Percentiles rank a stretch among this genome's conserved stretches.
Evolutionary conservation across 1,139 yeast genomes (phyloP).

Genomic region (Yamadazyma trypodendri): DNA sequence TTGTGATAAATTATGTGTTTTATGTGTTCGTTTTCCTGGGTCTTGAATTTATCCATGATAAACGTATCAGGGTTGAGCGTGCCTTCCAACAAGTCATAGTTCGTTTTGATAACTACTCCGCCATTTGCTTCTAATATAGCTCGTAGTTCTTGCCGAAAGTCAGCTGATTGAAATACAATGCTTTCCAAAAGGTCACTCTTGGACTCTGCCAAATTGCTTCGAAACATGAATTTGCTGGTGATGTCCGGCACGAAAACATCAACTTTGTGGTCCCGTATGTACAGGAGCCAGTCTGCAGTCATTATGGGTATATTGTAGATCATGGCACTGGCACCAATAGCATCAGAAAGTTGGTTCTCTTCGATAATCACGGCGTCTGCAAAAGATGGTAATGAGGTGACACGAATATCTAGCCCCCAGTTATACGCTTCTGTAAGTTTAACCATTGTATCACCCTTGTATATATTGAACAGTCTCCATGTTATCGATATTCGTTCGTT

Average conservation of each 20-base stretch:
- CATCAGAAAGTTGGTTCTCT: conserved; percentile 1
- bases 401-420: conserved; percentile 24
- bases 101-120: conserved; percentile 4
- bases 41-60: conserved; percentile 6
- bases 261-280: neutral
- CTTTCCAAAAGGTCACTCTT: conserved; percentile 4
- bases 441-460: conserved; percentile 2
- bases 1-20: conserved; percentile 6
- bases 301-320: conserved; percentile 7
- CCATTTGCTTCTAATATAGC: conserved; percentile 5
- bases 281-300: conserved; percentile 10
- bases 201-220: conserved; percentile 5
- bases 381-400: conserved; percentile 17
- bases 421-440: conserved; percentile 12
- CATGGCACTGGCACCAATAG: conserved; percentile 9
- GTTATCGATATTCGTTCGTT: conserved; percentile 18
- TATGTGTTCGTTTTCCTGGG: neutral
- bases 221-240: conserved; percentile 7
- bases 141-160: conserved; percentile 6
- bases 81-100: conserved; percentile 8
- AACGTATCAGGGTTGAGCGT: conserved; percentile 5
- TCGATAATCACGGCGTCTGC: conserved; percentile 8
- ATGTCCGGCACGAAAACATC: conserved; percentile 6
- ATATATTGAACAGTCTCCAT: conserved; percentile 25
- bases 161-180: conserved; percentile 7